A percentile compares a stretch with the other conserved stretches of the same genome.
Conservation (phyloP, 495 filamentous ascomycete species). For the Podospora pseudoanserina region DNA sequence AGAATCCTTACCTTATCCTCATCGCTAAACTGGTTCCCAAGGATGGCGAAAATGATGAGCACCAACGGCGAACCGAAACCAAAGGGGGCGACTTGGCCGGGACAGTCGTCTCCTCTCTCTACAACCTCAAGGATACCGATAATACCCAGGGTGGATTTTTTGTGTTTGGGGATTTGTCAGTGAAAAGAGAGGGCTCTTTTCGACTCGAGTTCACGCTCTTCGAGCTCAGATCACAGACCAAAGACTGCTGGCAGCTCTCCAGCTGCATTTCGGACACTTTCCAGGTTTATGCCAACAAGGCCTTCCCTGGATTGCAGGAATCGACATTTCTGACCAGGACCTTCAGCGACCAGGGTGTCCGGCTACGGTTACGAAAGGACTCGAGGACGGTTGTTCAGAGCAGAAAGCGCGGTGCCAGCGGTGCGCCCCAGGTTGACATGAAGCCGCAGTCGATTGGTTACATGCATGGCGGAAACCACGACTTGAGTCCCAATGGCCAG, state of each 20-base stretch:
- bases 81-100: conserved; percentile 61
- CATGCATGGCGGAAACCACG: conserved; percentile 20
- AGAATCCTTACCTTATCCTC: conserved; percentile 58
- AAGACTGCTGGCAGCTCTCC: conserved; percentile 52
- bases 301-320: conserved; percentile 82
- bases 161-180: conserved; percentile 91
- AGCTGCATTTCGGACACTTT: conserved; percentile 72
- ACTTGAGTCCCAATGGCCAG: conserved; percentile 28
- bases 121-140: conserved; percentile 86
- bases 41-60: conserved; percentile 50
- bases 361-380: conserved; percentile 85
- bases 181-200: conserved; percentile 75
- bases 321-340: conserved; percentile 89
- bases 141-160: conserved; percentile 95
- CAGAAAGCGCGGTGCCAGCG: conserved; percentile 38
- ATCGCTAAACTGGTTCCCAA: conserved; percentile 58
- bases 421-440: conserved; percentile 19
- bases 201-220: conserved; percentile 82
- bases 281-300: conserved; percentile 69
- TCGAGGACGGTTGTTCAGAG: conserved; percentile 40
- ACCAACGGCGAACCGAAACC: conserved; percentile 25
- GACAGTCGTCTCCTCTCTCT: conserved; percentile 84
- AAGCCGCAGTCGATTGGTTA: conserved; percentile 13
- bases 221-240: conserved; percentile 74
- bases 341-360: conserved; percentile 93